These are phyloP conservation scores for Stygiomarasmius scandens DNA, from an alignment of 1,284 basidiomycete genomes.

Conservation along the genomic window DNA sequence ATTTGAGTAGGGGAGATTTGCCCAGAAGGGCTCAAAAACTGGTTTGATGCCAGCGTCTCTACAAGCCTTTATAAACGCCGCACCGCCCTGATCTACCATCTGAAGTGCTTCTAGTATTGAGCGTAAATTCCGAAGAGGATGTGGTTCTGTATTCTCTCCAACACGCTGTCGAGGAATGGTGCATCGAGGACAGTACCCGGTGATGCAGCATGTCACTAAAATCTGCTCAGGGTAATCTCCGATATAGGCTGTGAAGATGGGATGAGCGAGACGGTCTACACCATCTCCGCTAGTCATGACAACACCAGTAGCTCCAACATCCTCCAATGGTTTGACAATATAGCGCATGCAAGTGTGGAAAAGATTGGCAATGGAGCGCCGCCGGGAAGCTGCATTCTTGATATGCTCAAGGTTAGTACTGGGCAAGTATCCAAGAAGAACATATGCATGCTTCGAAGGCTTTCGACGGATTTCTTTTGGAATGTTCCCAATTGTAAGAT, in stretches of 20 bases:
- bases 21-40: too few relatives aligned
- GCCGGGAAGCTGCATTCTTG: conserved; percentile 26
- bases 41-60: background rate
- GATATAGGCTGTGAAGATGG: conserved; percentile 27
- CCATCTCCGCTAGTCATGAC: conserved; percentile 23
- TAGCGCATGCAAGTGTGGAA: conserved; percentile 38
- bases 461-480: conserved; percentile 39
- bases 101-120: background rate
- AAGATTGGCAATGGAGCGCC: conserved; percentile 33
- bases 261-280: conserved; percentile 20
- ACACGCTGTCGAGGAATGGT: background rate
- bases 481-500: too few relatives aligned
- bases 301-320: conserved; percentile 24
- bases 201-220: conserved; percentile 22
- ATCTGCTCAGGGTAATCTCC: conserved; percentile 34
- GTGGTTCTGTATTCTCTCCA: background rate
- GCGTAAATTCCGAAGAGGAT: background rate
- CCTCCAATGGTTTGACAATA: conserved; percentile 25
- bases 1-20: conserved; percentile 28
- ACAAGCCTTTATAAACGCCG: background rate
- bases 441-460: conserved; percentile 33
- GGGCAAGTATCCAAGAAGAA: conserved; percentile 43
- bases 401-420: conserved; percentile 34
- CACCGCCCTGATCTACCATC: background rate
- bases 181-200: conserved; percentile 24